Base-by-base conservation (phyloP, 306 rosid genomes). In the Sphenostylis stenocarpa region DNA sequence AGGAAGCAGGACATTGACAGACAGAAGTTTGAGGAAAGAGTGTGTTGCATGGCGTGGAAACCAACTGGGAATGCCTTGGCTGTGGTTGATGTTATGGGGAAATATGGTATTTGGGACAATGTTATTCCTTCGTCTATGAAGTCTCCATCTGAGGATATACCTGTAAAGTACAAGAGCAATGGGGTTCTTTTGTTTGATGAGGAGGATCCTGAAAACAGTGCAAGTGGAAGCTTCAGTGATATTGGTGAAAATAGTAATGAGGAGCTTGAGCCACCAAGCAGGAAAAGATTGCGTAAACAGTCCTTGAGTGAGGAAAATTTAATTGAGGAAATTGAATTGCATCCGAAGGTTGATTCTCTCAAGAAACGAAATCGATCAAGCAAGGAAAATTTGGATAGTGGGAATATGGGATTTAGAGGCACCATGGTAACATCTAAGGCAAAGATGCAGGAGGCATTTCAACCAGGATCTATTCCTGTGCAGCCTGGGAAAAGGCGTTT, bases 61-160 rank as follows among this genome's bases (percentile, higher is more conserved):
- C 98, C 99, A 29, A 84, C 75, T 75, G 94, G 89, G 49, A 95
- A 95, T 71, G 93, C 91, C 3, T 78, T 95, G 73, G 91, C 94
- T 87, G 84, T 95, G 68, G 82, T 92, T 73, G 96, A 90, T 89
- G 91, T 90, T 79, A 82, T 77, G 90, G 98, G 99, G 13, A 92
- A 87, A 87, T 92, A 87, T 77, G 97, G 99, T 56, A 83, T 92
- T 43, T 95, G 97, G 99, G 99, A 95, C 6, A 85, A 96, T 36
- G 91, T 89, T 79, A 84, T 91, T 73, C 99, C 99, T 77, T 88
- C 94, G 28, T 90, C 97, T 39, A 91, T 95, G 97, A 95, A 90
- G 84, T 87, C 98, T 53, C 97, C 99, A 29, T 86, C 89, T 6
- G 99, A 89, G 87, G 99, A 87, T 81, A 71, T 95, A 67, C 97